phyloP scores from a whole-genome alignment of 495 filamentous ascomycete species.

The Annulohypoxylon nitens region DNA sequence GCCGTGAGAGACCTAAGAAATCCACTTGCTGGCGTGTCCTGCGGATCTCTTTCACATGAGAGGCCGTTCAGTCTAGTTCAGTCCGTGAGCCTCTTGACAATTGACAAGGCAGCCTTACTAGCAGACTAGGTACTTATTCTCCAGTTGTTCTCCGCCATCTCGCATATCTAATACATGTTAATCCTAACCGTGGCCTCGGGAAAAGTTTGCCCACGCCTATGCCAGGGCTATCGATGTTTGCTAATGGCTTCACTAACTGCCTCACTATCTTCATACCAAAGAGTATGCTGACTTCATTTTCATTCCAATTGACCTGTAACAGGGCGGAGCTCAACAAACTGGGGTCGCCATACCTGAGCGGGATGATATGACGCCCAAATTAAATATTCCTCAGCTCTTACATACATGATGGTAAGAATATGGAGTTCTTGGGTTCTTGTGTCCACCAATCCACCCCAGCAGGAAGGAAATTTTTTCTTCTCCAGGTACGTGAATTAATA shows the following conservation, averaged over 20 bases:
- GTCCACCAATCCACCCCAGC: slow-evolving; percentile 23
- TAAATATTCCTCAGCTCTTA: slow-evolving; percentile 20
- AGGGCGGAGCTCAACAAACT: slow-evolving; percentile 16
- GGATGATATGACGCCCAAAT: slow-evolving; percentile 28
- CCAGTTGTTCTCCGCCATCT: slow-evolving; percentile 30
- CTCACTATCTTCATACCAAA: slow-evolving; percentile 22
- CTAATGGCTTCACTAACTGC: slow-evolving; percentile 3
- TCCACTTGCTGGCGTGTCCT: slow-evolving; percentile 39
- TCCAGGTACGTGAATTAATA: background rate
- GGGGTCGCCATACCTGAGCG: slow-evolving; percentile 15
- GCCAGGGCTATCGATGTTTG: slow-evolving; percentile 44
- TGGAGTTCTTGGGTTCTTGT: background rate
- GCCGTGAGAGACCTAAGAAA: slow-evolving; percentile 5
- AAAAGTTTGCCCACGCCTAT: slow-evolving; percentile 21
- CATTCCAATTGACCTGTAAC: slow-evolving; percentile 33
- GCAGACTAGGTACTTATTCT: background rate
- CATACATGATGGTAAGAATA: slow-evolving; percentile 24
- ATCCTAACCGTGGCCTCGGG: slow-evolving; percentile 14
- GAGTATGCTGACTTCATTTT: slow-evolving; percentile 24
- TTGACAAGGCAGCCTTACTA: slow-evolving; percentile 7
- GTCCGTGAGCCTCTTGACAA: slow-evolving; percentile 18
- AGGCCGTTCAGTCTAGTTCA: slow-evolving; percentile 12
- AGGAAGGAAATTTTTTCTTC: slow-evolving; percentile 13
- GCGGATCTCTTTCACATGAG: slow-evolving; percentile 20
- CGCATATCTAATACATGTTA: slow-evolving; percentile 25